A percentile compares a stretch with the other conserved stretches of the same genome.
These are phyloP conservation scores for Microsporum canis DNA, from an alignment of 2,329 filamentous ascomycete species.

Conservation along the genomic window DNA sequence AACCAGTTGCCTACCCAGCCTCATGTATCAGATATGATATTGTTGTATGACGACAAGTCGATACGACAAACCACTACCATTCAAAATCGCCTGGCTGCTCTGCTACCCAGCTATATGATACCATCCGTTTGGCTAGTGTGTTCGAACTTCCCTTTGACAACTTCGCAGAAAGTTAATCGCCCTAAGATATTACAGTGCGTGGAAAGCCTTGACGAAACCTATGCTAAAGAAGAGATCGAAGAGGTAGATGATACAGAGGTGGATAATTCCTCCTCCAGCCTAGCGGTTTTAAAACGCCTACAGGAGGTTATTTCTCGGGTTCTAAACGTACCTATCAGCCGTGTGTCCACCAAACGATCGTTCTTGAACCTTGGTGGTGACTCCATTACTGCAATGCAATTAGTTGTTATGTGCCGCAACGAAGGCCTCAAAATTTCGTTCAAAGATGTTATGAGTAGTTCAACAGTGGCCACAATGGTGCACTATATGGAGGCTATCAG, in stretches of 20 bases:
- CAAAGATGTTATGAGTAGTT: conserved; percentile 5
- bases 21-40: neutral
- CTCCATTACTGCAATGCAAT: conserved; percentile 29
- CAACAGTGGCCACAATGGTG: neutral
- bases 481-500: neutral
- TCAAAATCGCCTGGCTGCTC: conserved; percentile 12
- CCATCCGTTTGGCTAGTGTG: conserved; percentile 30
- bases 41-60: neutral
- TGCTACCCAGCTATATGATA: conserved; percentile 23
- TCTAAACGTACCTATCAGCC: neutral
- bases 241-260: neutral
- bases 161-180: conserved; percentile 31
- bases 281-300: neutral
- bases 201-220: neutral
- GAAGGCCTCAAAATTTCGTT: conserved; percentile 1
- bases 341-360: neutral
- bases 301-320: neutral
- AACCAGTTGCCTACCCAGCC: neutral
- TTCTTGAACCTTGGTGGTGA: conserved; percentile 23
- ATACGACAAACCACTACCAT: neutral
- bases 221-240: too few species aligned
- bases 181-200: conserved; percentile 17
- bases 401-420: neutral
- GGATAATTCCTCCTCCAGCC: neutral
- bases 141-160: conserved; percentile 26